A percentile compares a stretch with the other conserved stretches of the same genome.
These are phyloP conservation scores for Plenodomus tracheiphilus DNA, from an alignment of 2,329 filamentous ascomycete species.

Conservation along the genomic window DNA sequence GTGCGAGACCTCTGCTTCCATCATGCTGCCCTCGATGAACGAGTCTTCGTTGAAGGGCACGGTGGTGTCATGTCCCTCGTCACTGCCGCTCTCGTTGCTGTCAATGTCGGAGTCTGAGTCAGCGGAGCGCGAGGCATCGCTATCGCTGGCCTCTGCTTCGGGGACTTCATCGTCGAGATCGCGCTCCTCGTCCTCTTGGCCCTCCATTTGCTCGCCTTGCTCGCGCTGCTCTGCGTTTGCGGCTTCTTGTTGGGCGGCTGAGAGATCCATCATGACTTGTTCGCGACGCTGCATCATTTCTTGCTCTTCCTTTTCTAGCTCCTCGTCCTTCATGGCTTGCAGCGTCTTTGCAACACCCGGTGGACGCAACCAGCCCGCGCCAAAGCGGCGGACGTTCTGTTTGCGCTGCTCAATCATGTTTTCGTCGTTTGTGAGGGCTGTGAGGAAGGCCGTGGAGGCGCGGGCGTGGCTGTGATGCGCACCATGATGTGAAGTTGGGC, in stretches of 20 bases:
- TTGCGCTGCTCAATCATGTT: slow-evolving; percentile 75
- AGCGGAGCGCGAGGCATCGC: slow-evolving; percentile 19
- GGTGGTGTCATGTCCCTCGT: slow-evolving; percentile 27
- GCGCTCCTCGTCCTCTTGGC: slow-evolving; percentile 35
- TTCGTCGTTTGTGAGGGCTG: slow-evolving; percentile 76
- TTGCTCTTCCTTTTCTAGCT: slow-evolving; percentile 84
- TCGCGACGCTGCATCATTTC: slow-evolving; percentile 73
- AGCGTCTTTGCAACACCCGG: slow-evolving; percentile 88
- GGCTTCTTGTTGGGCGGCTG: slow-evolving; percentile 57
- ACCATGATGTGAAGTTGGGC: slow-evolving; percentile 21
- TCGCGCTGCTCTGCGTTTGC: slow-evolving; percentile 46
- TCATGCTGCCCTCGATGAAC: slow-evolving; percentile 51
- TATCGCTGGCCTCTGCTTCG: slow-evolving; percentile 38
- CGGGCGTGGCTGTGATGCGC: slow-evolving; percentile 30
- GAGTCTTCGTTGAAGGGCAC: slow-evolving; percentile 56
- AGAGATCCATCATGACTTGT: slow-evolving; percentile 72
- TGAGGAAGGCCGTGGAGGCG: slow-evolving; percentile 64
- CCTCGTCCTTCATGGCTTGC: slow-evolving; percentile 87
- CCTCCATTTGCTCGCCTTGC: slow-evolving; percentile 47
- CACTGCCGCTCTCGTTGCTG: slow-evolving; percentile 23
- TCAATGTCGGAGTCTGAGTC: slow-evolving; percentile 41
- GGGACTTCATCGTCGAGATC: slow-evolving; percentile 48
- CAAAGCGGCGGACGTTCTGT: slow-evolving; percentile 81
- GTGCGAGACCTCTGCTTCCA: slow-evolving; percentile 42
- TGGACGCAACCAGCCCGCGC: slow-evolving; percentile 86